Evolutionary conservation across 2,329 filamentous ascomycete species (phyloP).

Genomic region (Akanthomyces lecanii): DNA sequence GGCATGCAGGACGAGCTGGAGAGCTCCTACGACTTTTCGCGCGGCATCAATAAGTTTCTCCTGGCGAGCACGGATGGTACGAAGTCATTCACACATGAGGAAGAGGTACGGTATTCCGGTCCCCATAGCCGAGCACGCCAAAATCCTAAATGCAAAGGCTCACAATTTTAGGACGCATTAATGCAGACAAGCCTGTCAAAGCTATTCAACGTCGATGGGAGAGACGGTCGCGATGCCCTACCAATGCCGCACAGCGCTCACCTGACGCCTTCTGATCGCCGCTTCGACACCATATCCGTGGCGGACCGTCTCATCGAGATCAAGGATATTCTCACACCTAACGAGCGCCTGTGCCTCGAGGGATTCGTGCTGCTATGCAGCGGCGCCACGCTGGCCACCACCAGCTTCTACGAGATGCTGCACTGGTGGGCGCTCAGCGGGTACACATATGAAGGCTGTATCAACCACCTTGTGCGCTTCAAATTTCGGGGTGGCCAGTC

Average conservation of each 20-base stretch:
- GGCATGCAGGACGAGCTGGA: slow-evolving; percentile 38
- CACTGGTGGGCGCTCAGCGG: slow-evolving; percentile 45
- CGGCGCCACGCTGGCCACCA: slow-evolving; percentile 38
- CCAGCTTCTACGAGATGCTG: slow-evolving; percentile 43
- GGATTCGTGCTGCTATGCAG: slow-evolving; percentile 40
- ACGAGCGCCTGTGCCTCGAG: slow-evolving; percentile 39
- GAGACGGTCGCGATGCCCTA: slow-evolving; percentile 33
- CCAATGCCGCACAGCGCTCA: slow-evolving; percentile 37
- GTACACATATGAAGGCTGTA: slow-evolving; percentile 37
- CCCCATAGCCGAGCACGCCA: not conserved
- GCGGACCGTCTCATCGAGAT: slow-evolving; percentile 41
- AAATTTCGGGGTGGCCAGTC: slow-evolving; percentile 43
- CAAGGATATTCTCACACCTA: slow-evolving; percentile 32
- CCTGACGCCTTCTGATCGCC: slow-evolving; percentile 29
- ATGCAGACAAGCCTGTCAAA: slow-evolving; percentile 35
- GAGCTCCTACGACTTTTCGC: slow-evolving; percentile 36
- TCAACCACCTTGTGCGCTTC: slow-evolving; percentile 37
- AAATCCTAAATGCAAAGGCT: not conserved
- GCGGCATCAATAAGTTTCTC: slow-evolving; percentile 39
- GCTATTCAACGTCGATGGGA: slow-evolving; percentile 44
- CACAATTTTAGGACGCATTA: slow-evolving; percentile 24
- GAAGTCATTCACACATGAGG: slow-evolving; percentile 36
- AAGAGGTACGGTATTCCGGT: slow-evolving; percentile 30
- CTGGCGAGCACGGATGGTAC: slow-evolving; percentile 29
- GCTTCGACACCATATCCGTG: slow-evolving; percentile 38